Base-by-base conservation (phyloP, 2,329 filamentous ascomycete genomes). In the Zymoseptoria tritici region DNA sequence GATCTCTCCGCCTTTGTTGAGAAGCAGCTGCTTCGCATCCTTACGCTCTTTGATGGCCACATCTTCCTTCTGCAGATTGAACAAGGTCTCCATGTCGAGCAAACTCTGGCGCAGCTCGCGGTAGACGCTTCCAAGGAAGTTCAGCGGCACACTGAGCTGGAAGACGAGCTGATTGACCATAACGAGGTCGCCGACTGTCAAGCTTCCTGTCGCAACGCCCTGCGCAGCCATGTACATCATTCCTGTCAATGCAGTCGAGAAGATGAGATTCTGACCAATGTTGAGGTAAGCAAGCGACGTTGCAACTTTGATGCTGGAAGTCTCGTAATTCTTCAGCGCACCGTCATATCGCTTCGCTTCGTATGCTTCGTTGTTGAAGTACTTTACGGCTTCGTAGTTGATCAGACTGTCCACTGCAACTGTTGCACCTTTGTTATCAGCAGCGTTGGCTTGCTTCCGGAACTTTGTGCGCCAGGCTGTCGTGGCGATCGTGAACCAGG, bases 121-220 rank as follows among this genome's bases (percentile, higher is more conserved):
- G 74, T 99, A 99, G 11, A 99, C 93, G 13, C 91, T 96, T n/a
- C 94, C 94, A 3, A 99, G 80, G 75, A 99, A 99, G 80, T 99
- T 99, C 61, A 99, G 83, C 0, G 94, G 94, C 3, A 99, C 91
- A 0, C 91, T 97, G 5, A 99, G 86, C 76, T 99, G 94, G 77
- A 99, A 99, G 60, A 99, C 92, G 19, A 99, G 86, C 79, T 97
- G 94, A 74, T 99, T 99, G 67, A 99, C 91, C 90, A 99, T 95
- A 72, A 99, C 94, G 31, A 99, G 81, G 72, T 99, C 95, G 60
- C 94, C 94, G 13, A 99, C 92, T 0, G 93, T 97, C 68, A 99
- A 77, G 5, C 80, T 79, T 13, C 93, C 93, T 2, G 79, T 80
- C 1, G 90, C 91, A 1, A 99, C 91, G 42, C 95, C 95, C 69